Conservation (phyloP, 495 filamentous ascomycete species). For the Astrothelium subdiscretum region DNA sequence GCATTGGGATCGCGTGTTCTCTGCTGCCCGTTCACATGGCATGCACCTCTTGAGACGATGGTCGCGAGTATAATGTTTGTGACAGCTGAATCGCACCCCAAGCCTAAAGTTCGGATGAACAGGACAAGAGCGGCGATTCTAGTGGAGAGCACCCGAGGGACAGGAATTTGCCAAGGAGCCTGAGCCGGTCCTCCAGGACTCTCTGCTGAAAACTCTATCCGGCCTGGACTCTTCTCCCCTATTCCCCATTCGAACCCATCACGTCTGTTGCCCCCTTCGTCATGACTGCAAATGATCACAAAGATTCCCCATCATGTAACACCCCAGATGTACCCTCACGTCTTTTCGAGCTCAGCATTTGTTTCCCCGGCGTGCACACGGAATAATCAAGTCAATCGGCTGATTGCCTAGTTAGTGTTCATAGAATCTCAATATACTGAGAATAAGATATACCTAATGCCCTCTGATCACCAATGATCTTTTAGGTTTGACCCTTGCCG, state of each 20-base stretch:
- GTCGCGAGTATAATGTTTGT: neutral
- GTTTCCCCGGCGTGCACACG: neutral
- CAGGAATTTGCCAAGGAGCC: neutral
- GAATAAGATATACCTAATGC: neutral
- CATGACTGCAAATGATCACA: neutral
- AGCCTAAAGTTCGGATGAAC: no score
- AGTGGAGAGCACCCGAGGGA: neutral
- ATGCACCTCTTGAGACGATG: neutral
- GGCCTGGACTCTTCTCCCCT: neutral
- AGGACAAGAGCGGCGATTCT: neutral
- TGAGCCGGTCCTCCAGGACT: neutral
- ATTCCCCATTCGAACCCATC: neutral
- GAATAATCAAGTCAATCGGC: neutral
- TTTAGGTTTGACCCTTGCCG: no score
- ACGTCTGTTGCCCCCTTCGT: neutral
- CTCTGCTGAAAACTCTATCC: neutral
- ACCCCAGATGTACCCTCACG: constrained; percentile 1
- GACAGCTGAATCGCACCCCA: no score
- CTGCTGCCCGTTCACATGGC: neutral
- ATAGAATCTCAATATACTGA: neutral
- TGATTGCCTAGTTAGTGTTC: neutral
- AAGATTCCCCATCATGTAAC: constrained; percentile 1
- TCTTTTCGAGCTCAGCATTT: neutral
- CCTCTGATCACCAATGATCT: no score
- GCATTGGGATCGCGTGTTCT: neutral